Evolutionary conservation across 345 rosid genomes (phyloP), one percentile per base, ranked within the genome.

Genomic region (Laguncularia racemosa): DNA sequence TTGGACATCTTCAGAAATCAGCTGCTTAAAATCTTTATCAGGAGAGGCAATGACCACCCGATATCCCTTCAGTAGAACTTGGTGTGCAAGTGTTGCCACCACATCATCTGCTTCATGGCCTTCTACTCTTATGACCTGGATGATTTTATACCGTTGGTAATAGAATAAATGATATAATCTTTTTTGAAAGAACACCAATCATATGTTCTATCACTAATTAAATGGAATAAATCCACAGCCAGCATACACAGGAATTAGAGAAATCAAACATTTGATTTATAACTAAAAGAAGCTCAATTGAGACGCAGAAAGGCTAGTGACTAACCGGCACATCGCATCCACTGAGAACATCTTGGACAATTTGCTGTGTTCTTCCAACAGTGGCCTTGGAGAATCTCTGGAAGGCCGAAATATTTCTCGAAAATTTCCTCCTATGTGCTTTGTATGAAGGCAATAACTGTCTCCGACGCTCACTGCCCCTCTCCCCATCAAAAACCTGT

Each of bases 21-120:
- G 69, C 76, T 92, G 98, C 84, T 89, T 92, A 62, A 92, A 92
- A 74, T 89, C 96, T 80, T 92, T 92, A 67, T 92, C 98, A 3
- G 95, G 98, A 50, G 98, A 92, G 62, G 96, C 96, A 74, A 89
- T 68, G 62, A 86, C 95, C 16, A 73, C 93, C 0, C 64, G 68
- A 58, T 79, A 71, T 50, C 95, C 89, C 74, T 71, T 80, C 67
- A 69, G 71, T 50, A 86, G 64, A 56, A 77, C 98, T 74, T 89
- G 96, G 57, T 61, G 81, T 20, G 68, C 75, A 12, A 92, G 78
- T 13, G 96, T 89, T 28, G 95, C 98, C 47, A 92, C 83, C 18
- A 92, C 93, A 69, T 92, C 95, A 66, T 89, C 96, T 52, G 98
- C 98, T 74, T 89, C 96, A 46, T 84, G 76, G 59, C 95, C 91